phyloP scores from a whole-genome alignment of 176 grass and related monocot species.

The Lolium multiflorum region DNA sequence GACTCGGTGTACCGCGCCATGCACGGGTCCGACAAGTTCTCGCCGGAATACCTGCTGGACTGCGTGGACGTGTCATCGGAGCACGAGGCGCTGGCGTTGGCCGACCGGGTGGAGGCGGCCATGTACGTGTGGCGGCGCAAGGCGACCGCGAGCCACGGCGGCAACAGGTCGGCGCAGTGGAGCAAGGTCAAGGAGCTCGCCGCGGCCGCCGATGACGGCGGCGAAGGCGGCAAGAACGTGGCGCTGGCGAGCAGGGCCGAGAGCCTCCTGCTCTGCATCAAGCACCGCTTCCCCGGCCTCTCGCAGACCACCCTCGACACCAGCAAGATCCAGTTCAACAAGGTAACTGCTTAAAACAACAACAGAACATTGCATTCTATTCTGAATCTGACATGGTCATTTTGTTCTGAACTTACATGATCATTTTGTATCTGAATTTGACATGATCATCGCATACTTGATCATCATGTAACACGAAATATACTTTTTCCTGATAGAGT shows the following conservation, averaged over 20 bases:
- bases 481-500: neutral
- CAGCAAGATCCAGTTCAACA: constrained; percentile 98
- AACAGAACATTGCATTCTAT: neutral
- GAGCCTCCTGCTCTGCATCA: constrained; percentile 79
- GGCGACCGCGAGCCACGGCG: constrained; percentile 64
- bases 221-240: constrained; percentile 79
- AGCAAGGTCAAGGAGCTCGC: constrained; percentile 84
- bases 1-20: constrained; percentile 79
- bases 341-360: constrained; percentile 49
- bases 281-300: constrained; percentile 81
- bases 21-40: constrained; percentile 69
- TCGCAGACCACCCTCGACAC: constrained; percentile 97
- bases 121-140: constrained; percentile 98
- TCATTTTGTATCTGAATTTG: too few relatives aligned
- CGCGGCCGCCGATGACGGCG: constrained; percentile 50
- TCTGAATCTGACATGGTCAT: neutral
- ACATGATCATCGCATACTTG: neutral
- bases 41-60: constrained; percentile 80
- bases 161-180: constrained; percentile 60
- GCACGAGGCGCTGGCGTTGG: constrained; percentile 82
- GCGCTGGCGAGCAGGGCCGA: constrained; percentile 76
- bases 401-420: neutral
- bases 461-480: neutral
- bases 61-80: constrained; percentile 78
- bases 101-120: constrained; percentile 85